These are phyloP conservation scores for Peniophora sp. DNA, from an alignment of 1,284 basidiomycete species.

Conservation along the genomic window DNA sequence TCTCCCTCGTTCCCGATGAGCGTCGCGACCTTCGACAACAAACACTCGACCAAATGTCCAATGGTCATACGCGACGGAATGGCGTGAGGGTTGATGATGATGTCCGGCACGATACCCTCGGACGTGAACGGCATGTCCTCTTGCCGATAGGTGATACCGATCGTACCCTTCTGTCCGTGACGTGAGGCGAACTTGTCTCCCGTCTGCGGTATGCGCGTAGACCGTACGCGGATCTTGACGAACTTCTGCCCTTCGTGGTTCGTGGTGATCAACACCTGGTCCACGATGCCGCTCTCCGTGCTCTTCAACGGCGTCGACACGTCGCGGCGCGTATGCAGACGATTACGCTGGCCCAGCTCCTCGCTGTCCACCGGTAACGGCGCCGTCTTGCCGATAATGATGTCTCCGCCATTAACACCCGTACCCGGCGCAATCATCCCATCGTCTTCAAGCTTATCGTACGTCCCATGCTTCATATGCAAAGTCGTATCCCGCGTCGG, in stretches of 20 bases:
- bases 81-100: constrained; percentile 99
- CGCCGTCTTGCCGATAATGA: constrained; percentile 98
- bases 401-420: constrained; percentile 93
- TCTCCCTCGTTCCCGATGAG: constrained; percentile 96
- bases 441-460: constrained; percentile 97
- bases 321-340: constrained; percentile 86
- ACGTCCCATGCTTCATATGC: constrained; percentile 96
- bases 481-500: constrained; percentile 91
- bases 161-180: constrained; percentile 99
- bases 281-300: constrained; percentile 96
- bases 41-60: constrained; percentile 98
- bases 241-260: constrained; percentile 97
- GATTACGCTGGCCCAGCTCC: constrained; percentile 91
- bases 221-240: constrained; percentile 95
- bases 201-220: constrained; percentile 93
- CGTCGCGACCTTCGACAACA: constrained; percentile 94
- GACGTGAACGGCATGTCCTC: constrained; percentile 99
- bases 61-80: constrained; percentile 99
- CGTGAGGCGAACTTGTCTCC: constrained; percentile 99
- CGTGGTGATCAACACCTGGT: constrained; percentile 95
- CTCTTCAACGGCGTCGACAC: constrained; percentile 97
- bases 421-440: constrained; percentile 95
- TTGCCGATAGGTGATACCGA: constrained; percentile 98
- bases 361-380: constrained; percentile 96
- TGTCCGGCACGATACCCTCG: constrained; percentile 93